These are phyloP conservation scores for grape (Vitis vinifera) DNA, from an alignment of 164 flowering plant species.

Conservation along the genomic window ASM3070453v1 NC_081807.1:5755001-5755500, in stretches of 20 bases:
- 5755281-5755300: conserved; percentile 22
- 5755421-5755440: conserved; percentile 83
- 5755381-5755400: conserved; percentile 81
- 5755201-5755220: conserved; percentile 69
- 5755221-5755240: conserved; percentile 60
- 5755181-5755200: conserved; percentile 71
- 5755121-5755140: background rate
- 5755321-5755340: background rate
- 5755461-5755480: conserved; percentile 73
- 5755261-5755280: conserved; percentile 53
- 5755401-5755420: conserved; percentile 73
- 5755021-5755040: conserved; percentile 46
- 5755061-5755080: conserved; percentile 57
- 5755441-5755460: conserved; percentile 73
- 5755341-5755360: conserved; percentile 16
- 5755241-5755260: conserved; percentile 47
- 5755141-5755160: conserved; percentile 58
- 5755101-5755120: background rate
- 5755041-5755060: conserved; percentile 44
- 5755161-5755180: conserved; percentile 64
- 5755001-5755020: conserved; percentile 70
- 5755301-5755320: background rate
- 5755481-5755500: conserved; percentile 61
- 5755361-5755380: conserved; percentile 88
- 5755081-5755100: background rate